phyloP scores from a whole-genome alignment of 208 protist genomes.

The Acanthamoeba royreba region DNA sequence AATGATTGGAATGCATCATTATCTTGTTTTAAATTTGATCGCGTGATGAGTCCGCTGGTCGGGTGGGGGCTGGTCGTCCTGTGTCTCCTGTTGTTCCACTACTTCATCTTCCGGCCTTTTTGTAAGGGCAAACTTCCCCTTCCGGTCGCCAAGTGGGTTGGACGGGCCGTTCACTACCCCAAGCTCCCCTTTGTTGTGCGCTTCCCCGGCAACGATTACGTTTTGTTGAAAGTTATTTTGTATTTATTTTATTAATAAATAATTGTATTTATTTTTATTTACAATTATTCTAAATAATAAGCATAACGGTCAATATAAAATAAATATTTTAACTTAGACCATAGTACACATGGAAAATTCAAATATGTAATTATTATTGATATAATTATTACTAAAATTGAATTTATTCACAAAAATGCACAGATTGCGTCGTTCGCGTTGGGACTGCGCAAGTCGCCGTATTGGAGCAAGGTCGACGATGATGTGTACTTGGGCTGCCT shows the following conservation, averaged over 20 bases:
- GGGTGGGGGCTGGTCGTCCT: too few relatives aligned
- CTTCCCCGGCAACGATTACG: neutral
- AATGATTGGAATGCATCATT: too few relatives aligned
- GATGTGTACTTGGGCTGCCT: slow-evolving; percentile 1
- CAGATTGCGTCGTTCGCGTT: slow-evolving; percentile 15
- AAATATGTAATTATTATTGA: neutral
- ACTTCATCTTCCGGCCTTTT: slow-evolving; percentile 14
- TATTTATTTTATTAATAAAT: neutral
- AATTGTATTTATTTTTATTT: neutral
- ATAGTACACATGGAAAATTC: too few relatives aligned
- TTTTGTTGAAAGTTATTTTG: neutral
- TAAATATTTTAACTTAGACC: neutral
- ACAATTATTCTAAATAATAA: too few relatives aligned
- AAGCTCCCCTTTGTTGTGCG: slow-evolving; percentile 37
- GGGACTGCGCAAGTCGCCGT: neutral
- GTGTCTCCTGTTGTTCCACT: neutral
- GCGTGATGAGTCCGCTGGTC: too few relatives aligned
- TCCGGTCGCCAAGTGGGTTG: neutral
- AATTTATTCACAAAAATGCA: neutral
- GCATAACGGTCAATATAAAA: too few relatives aligned
- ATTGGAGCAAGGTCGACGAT: slow-evolving; percentile 33
- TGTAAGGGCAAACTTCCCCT: slow-evolving; percentile 24
- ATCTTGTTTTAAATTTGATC: too few relatives aligned
- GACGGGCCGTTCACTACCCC: slow-evolving; percentile 1
- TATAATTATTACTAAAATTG: neutral